These are phyloP conservation scores for Chaetomium cochliodes DNA, from an alignment of 495 filamentous ascomycete genomes.

Conservation along the genomic window DNA sequence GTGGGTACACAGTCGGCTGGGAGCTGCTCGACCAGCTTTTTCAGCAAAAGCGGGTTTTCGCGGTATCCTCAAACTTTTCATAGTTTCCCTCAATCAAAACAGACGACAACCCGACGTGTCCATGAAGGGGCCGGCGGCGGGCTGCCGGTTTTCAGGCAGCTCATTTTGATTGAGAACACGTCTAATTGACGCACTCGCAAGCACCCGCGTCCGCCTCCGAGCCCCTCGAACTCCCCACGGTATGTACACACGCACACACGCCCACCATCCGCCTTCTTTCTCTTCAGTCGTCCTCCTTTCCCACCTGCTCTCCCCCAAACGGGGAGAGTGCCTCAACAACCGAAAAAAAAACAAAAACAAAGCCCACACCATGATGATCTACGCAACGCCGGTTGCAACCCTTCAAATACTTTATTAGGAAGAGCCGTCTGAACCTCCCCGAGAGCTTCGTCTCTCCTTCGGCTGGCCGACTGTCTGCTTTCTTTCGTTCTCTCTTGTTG, in stretches of 20 bases:
- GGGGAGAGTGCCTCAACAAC: too few species aligned
- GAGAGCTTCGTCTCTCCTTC: slow-evolving; percentile 11
- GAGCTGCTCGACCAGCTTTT: background rate
- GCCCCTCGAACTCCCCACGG: background rate
- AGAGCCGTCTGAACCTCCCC: slow-evolving; percentile 53
- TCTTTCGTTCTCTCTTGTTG: slow-evolving; percentile 6
- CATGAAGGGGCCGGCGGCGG: background rate
- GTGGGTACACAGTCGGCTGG: background rate
- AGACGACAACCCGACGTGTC: background rate
- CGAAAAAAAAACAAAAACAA: background rate
- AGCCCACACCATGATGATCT: slow-evolving; percentile 46
- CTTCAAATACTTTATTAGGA: slow-evolving; percentile 44
- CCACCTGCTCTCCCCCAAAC: background rate
- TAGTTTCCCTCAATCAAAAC: background rate
- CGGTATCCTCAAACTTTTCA: slow-evolving; percentile 1
- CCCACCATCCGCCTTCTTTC: background rate
- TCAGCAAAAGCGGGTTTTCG: background rate
- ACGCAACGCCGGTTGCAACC: slow-evolving; percentile 51
- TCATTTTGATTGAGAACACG: background rate
- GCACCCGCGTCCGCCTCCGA: background rate
- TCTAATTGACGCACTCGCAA: background rate
- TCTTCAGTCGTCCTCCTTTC: background rate
- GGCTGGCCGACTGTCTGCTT: slow-evolving; percentile 17
- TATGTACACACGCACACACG: background rate
- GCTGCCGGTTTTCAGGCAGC: background rate